Conservation (phyloP, 2,329 filamentous ascomycete species). For the Calonectria montana region DNA sequence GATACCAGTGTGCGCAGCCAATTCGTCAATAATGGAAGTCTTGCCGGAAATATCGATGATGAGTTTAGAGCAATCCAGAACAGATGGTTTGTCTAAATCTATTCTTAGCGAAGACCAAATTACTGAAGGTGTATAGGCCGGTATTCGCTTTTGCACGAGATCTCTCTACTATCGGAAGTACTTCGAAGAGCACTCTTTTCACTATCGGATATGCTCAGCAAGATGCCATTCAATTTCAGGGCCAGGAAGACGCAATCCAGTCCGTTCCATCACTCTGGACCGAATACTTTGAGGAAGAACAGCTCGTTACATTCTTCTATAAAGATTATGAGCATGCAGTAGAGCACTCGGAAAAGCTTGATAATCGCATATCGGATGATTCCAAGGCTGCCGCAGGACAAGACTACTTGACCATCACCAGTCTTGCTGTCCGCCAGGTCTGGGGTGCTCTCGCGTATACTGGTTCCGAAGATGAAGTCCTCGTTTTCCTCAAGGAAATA, state of each 20-base stretch:
- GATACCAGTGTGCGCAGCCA: slow-evolving; percentile 72
- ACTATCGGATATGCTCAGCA: slow-evolving; percentile 83
- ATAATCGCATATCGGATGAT: slow-evolving; percentile 75
- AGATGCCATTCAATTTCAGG: slow-evolving; percentile 80
- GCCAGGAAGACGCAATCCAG: slow-evolving; percentile 66
- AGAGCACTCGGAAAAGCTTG: slow-evolving; percentile 71
- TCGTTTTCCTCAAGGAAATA: slow-evolving; percentile 91
- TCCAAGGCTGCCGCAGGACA: slow-evolving; percentile 75
- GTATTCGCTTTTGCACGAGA: slow-evolving; percentile 82
- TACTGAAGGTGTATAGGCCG: slow-evolving; percentile 52
- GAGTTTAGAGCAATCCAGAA: slow-evolving; percentile 62
- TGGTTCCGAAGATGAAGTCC: slow-evolving; percentile 74
- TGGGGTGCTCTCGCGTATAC: slow-evolving; percentile 82
- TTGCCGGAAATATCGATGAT: slow-evolving; percentile 73
- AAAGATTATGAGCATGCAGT: slow-evolving; percentile 74
- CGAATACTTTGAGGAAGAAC: slow-evolving; percentile 72
- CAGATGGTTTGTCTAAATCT: slow-evolving; percentile 50
- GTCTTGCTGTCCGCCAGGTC: slow-evolving; percentile 81
- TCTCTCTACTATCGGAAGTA: slow-evolving; percentile 59
- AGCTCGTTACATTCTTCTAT: slow-evolving; percentile 80
- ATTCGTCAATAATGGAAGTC: slow-evolving; percentile 72
- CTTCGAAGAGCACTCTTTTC: slow-evolving; percentile 67
- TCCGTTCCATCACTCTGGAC: slow-evolving; percentile 82
- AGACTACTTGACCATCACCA: slow-evolving; percentile 81
- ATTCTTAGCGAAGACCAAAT: too few relatives aligned